Conservation (phyloP, 2,329 filamentous ascomycete species). For the Eutypa lata region DNA sequence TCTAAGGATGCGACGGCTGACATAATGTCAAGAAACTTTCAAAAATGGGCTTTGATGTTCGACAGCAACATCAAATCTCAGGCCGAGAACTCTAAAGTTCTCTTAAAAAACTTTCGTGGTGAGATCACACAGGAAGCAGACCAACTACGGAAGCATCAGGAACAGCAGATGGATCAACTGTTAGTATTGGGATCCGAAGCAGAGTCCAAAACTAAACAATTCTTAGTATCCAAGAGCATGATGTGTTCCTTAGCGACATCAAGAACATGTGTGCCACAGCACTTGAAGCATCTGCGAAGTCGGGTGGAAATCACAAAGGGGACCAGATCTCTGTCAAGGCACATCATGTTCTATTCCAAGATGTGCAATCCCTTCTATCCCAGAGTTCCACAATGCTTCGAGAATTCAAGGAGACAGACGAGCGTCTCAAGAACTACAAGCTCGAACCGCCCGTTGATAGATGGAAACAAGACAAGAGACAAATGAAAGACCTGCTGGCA, state of each 20-base stretch:
- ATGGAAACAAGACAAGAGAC: conserved; percentile 32
- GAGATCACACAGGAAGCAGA: conserved; percentile 17
- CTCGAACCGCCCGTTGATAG: conserved; percentile 20
- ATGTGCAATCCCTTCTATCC: conserved; percentile 17
- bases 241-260: conserved; percentile 8
- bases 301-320: background rate
- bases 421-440: conserved; percentile 18
- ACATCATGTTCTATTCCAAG: conserved; percentile 20
- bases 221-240: conserved; percentile 11
- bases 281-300: background rate
- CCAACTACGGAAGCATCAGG: conserved; percentile 19
- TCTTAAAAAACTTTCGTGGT: conserved; percentile 23
- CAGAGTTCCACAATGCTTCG: conserved; percentile 23
- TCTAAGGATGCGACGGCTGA: background rate
- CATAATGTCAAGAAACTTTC: conserved; percentile 17
- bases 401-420: conserved; percentile 26
- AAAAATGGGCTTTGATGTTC: conserved; percentile 22
- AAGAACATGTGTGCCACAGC: conserved; percentile 12
- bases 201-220: conserved; percentile 3
- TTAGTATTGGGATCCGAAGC: background rate
- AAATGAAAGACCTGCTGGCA: conserved; percentile 28
- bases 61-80: conserved; percentile 26
- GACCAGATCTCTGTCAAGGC: conserved; percentile 13
- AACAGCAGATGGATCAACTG: conserved; percentile 20
- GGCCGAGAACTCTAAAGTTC: conserved; percentile 24